These are phyloP conservation scores for Cytospora piceae DNA, from an alignment of 2,329 filamentous ascomycete genomes.

Conservation along the genomic window DNA sequence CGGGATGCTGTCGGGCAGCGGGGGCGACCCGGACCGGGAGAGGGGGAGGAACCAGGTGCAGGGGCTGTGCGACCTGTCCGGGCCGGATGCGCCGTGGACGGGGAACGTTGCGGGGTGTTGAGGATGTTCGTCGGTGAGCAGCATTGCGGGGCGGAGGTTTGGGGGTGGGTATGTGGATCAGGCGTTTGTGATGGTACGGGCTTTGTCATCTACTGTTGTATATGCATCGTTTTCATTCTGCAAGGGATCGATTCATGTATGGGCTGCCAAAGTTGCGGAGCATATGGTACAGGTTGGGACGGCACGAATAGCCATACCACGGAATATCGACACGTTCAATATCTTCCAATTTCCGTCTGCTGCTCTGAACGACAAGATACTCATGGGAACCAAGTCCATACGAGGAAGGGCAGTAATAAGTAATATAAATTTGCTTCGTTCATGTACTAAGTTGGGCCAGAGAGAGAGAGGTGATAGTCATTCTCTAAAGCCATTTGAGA, in stretches of 20 bases:
- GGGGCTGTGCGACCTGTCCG: conserved; percentile 20
- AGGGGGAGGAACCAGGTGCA: not conserved
- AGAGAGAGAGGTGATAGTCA: conserved; percentile 16
- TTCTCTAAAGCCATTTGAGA: conserved; percentile 7
- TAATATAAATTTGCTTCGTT: not conserved
- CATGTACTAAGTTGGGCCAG: not conserved
- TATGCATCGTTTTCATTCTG: not conserved
- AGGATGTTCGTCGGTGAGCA: not conserved
- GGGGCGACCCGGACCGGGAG: conserved; percentile 12
- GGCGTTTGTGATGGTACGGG: not conserved
- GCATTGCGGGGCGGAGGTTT: too few species aligned
- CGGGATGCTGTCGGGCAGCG: conserved; percentile 39
- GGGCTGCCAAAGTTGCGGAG: not conserved
- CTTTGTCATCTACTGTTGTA: not conserved
- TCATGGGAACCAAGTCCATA: not conserved
- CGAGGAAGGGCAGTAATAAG: too few species aligned
- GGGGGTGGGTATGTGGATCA: too few species aligned
- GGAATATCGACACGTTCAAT: not conserved
- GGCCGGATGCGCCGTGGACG: conserved; percentile 1
- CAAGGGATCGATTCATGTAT: not conserved
- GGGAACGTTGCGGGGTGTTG: not conserved
- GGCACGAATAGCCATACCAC: not conserved
- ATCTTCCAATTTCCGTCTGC: not conserved
- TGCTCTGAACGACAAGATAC: not conserved
- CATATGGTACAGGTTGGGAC: not conserved